These are phyloP conservation scores for Pisolithus microcarpus DNA, from an alignment of 768 basidiomycete genomes.

Conservation along the genomic window DNA sequence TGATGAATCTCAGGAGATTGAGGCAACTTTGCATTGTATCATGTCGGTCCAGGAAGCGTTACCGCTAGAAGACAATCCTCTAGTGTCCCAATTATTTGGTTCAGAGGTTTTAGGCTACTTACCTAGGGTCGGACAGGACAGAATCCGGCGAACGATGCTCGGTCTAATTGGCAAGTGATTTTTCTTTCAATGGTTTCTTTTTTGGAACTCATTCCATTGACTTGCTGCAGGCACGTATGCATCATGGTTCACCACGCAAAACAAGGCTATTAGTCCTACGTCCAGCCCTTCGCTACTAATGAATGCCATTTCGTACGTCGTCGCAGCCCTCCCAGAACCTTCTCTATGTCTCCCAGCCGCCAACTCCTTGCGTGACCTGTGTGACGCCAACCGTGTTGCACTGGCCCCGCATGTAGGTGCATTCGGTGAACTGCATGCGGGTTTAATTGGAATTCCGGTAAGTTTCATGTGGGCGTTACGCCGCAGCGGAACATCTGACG, in stretches of 20 bases:
- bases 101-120: slow-evolving; percentile 61
- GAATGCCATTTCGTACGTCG: slow-evolving; percentile 61
- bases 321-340: slow-evolving; percentile 60
- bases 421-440: slow-evolving; percentile 78
- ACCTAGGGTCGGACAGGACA: slow-evolving; percentile 54
- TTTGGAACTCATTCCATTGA: not conserved
- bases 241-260: slow-evolving; percentile 67
- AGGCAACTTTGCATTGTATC: slow-evolving; percentile 81
- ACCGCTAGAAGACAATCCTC: slow-evolving; percentile 45
- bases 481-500: not conserved
- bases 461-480: slow-evolving; percentile 18
- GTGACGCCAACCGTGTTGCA: slow-evolving; percentile 82
- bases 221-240: slow-evolving; percentile 55
- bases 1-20: slow-evolving; percentile 54
- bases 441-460: slow-evolving; percentile 68
- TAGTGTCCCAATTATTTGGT: slow-evolving; percentile 64
- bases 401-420: slow-evolving; percentile 78
- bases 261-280: slow-evolving; percentile 20
- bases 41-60: slow-evolving; percentile 86
- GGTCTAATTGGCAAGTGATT: slow-evolving; percentile 60
- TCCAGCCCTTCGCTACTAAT: slow-evolving; percentile 45
- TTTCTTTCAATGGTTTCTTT: not conserved
- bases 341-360: slow-evolving; percentile 66
- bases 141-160: slow-evolving; percentile 68
- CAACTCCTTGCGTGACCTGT: slow-evolving; percentile 75